These are phyloP conservation scores for Colletotrichum higginsianum DNA, from an alignment of 2,329 filamentous ascomycete species.

Conservation along the genomic window DNA sequence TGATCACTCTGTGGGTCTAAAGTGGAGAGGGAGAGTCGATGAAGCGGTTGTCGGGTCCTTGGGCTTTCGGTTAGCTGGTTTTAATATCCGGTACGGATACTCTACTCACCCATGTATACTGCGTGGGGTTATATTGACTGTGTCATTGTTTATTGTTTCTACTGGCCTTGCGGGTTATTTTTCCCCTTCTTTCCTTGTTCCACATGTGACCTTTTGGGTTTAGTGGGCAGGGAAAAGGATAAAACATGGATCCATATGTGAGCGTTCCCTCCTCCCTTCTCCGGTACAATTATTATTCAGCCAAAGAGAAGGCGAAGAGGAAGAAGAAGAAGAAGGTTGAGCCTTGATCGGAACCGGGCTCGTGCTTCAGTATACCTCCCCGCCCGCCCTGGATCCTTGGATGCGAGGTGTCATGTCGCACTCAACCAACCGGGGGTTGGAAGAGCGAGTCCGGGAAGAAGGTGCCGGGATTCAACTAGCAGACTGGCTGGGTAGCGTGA, in stretches of 20 bases:
- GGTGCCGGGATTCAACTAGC: not conserved
- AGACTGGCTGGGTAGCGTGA: not conserved
- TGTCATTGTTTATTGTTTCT: not conserved
- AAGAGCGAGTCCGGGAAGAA: not conserved
- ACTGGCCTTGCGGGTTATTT: not conserved
- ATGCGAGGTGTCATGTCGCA: slow-evolving; percentile 19
- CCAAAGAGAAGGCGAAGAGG: not conserved
- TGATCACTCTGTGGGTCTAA: not conserved
- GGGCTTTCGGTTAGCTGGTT: too few species aligned
- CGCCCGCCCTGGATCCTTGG: not conserved
- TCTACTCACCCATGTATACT: not conserved
- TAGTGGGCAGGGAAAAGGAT: not conserved
- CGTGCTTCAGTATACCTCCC: not conserved
- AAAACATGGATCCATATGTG: not conserved
- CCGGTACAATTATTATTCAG: not conserved
- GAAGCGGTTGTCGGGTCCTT: not conserved
- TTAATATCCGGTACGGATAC: not conserved
- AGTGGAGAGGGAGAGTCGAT: not conserved
- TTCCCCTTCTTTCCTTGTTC: not conserved
- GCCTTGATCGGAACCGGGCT: slow-evolving; percentile 12
- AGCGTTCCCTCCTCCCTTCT: not conserved
- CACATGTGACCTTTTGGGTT: not conserved
- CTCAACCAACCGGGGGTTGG: not conserved
- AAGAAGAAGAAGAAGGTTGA: slow-evolving; percentile 6
- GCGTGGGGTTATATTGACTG: slow-evolving; percentile 3